A percentile compares a stretch with the other conserved stretches of the same genome.
Evolutionary conservation across 768 basidiomycete genomes (phyloP).

Genomic region (Russula brevipes): DNA sequence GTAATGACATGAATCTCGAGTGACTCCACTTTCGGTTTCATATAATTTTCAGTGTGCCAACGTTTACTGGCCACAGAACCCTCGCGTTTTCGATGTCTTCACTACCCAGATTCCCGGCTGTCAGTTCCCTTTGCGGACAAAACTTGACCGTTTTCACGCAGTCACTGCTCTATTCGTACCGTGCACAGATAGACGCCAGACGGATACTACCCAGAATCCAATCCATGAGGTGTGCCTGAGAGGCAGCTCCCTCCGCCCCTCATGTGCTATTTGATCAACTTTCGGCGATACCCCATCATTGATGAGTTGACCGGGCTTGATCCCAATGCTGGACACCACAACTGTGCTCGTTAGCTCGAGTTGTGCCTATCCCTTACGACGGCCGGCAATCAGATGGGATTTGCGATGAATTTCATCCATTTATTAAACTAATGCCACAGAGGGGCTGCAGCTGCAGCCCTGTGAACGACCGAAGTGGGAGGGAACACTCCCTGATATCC

Average conservation of each 20-base stretch:
- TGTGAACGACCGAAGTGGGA: neutral
- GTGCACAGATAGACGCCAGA: slow-evolving; percentile 5
- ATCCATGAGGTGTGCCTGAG: neutral
- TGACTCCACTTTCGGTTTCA: slow-evolving; percentile 4
- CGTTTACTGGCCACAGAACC: slow-evolving; percentile 7
- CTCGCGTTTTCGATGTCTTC: slow-evolving; percentile 9
- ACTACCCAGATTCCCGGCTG: neutral
- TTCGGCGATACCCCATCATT: slow-evolving; percentile 1
- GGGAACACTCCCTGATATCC: neutral
- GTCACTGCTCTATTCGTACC: slow-evolving; percentile 1
- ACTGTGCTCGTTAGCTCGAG: neutral
- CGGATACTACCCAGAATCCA: slow-evolving; percentile 2
- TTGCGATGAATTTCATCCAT: neutral
- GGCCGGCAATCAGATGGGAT: neutral
- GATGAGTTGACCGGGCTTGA: slow-evolving; percentile 4
- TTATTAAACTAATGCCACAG: neutral
- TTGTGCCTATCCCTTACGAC: neutral
- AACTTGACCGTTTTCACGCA: slow-evolving; percentile 12
- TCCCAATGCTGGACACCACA: neutral
- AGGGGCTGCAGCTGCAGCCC: neutral
- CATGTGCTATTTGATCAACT: slow-evolving; percentile 8
- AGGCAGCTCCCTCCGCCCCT: neutral
- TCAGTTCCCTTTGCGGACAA: slow-evolving; percentile 1
- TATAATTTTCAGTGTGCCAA: neutral
- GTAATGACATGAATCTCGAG: slow-evolving; percentile 8